phyloP scores from a whole-genome alignment of 192 early-diverging fungal genomes.

The Coemansia sp. region DNA sequence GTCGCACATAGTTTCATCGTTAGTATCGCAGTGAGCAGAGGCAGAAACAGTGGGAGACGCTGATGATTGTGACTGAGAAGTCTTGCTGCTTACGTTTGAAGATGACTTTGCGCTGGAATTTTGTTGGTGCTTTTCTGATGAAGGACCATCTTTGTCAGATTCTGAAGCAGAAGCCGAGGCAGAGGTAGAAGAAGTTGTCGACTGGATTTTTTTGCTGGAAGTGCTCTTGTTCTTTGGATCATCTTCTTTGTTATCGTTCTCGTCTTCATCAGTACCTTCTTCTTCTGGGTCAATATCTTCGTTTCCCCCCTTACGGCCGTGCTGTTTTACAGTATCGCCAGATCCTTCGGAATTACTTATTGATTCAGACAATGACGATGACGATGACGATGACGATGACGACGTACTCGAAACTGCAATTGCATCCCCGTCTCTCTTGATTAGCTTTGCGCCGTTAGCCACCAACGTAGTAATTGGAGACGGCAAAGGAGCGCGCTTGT shows the following conservation, averaged over 20 bases:
- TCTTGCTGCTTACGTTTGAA: not conserved
- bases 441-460: not conserved
- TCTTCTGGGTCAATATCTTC: not conserved
- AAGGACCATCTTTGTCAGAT: not conserved
- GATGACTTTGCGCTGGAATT: not conserved
- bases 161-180: not conserved
- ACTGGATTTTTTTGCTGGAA: not conserved
- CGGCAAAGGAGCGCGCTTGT: not conserved
- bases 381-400: not conserved
- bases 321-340: not conserved
- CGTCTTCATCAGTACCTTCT: not conserved
- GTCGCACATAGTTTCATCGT: constrained; percentile 34
- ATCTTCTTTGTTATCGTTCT: not conserved
- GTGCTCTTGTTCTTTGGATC: not conserved
- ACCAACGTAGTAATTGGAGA: not conserved
- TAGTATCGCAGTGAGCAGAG: constrained; percentile 16
- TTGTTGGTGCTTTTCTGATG: not conserved
- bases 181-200: not conserved
- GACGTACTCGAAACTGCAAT: not conserved
- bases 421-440: not conserved
- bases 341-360: not conserved
- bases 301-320: not conserved
- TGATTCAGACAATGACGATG: not conserved
- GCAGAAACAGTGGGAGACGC: constrained; percentile 2
- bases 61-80: not conserved